Base-by-base conservation (phyloP, 169 alveolate genomes). In the Eimeria falciformis region DNA sequence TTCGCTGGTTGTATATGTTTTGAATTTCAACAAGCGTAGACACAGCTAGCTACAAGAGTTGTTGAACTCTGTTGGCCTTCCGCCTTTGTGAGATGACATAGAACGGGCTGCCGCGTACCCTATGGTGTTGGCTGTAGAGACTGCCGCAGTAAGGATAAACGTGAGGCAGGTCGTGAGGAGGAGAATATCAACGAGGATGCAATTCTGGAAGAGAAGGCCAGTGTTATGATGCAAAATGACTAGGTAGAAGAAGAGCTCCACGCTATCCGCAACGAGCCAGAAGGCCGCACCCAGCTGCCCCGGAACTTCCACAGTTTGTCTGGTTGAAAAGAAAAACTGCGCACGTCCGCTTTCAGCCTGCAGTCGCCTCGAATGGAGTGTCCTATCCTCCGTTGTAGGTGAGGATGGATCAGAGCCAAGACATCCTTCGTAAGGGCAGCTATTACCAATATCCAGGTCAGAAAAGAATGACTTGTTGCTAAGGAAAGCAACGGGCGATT, bases 161-260 rank as follows among this genome's bases (percentile, higher is more conserved):
- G 97, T 95, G 87, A 96, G 77, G 47, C 97, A 95, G 89, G 97
- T 94, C 14, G 96, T 94, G 91, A 96, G 91, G 62, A 97, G 95
- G 77, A 96, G 91, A 43, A 95, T 68, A 53, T 96, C 97, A 17
- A 97, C 97, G 47, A 96, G 93, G 12, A 96, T 87, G 84, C 98
- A 96, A 73, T 96, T 96, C 56, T 95, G 97, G 91, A 96, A 96
- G 90, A 96, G 69, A 96, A 96, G 96, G 14, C 98, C 96, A 17
- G 96, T 96, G 83, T 95, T 96, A 87, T 96, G 98, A 62, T 96
- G 98, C 56, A 96, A 93, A 47, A 96, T 94, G 43, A 96, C 97
- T 33, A 96, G 83, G 93, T 96, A 96, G 83, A 96, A 95, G 93
- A 95, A 96, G 68, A 96, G 94, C 83, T 96, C 97, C 17, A 96